Percentiles rank a stretch among this genome's conserved stretches.
Conservation (phyloP, 2,329 filamentous ascomycete genomes). For the Pseudophaeomoniella oleicola region DNA sequence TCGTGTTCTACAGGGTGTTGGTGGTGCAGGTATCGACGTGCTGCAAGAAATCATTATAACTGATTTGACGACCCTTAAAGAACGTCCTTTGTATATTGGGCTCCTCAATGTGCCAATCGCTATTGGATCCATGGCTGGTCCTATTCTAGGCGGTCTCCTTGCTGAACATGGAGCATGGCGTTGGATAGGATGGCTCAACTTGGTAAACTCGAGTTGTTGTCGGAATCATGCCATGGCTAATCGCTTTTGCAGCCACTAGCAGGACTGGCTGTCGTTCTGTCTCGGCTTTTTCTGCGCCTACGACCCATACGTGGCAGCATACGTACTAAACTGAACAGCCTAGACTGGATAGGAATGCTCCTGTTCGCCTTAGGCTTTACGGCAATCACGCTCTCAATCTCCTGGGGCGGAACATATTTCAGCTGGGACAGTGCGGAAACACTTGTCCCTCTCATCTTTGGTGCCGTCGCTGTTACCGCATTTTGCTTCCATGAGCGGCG, state of each 20-base stretch:
- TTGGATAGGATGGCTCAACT: slow-evolving; percentile 12
- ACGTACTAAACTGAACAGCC: background rate
- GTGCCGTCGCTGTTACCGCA: slow-evolving; percentile 31
- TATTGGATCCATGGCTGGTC: slow-evolving; percentile 19
- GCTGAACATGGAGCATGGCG: slow-evolving; percentile 16
- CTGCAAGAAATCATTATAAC: slow-evolving; percentile 19
- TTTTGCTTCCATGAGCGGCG: slow-evolving; percentile 41
- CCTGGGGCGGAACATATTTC: slow-evolving; percentile 49
- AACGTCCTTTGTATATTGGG: slow-evolving; percentile 17
- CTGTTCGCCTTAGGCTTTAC: slow-evolving; percentile 3
- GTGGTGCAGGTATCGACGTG: slow-evolving; percentile 25
- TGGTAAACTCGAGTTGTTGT: no score
- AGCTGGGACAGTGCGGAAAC: slow-evolving; percentile 46
- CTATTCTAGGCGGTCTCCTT: slow-evolving; percentile 21
- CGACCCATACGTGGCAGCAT: background rate
- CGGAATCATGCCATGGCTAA: no score
- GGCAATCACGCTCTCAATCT: slow-evolving; percentile 4
- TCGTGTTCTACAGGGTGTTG: slow-evolving; percentile 25
- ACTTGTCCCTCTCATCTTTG: slow-evolving; percentile 44
- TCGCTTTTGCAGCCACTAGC: slow-evolving; percentile 46
- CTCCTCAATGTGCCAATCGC: slow-evolving; percentile 19
- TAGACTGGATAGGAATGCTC: slow-evolving; percentile 3
- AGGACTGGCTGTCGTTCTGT: slow-evolving; percentile 31
- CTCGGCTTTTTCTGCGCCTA: slow-evolving; percentile 38
- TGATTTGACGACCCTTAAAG: slow-evolving; percentile 8